Base-by-base conservation (phyloP, 1,284 basidiomycete genomes). In the Cutaneotrichosporon dermatis region DNA sequence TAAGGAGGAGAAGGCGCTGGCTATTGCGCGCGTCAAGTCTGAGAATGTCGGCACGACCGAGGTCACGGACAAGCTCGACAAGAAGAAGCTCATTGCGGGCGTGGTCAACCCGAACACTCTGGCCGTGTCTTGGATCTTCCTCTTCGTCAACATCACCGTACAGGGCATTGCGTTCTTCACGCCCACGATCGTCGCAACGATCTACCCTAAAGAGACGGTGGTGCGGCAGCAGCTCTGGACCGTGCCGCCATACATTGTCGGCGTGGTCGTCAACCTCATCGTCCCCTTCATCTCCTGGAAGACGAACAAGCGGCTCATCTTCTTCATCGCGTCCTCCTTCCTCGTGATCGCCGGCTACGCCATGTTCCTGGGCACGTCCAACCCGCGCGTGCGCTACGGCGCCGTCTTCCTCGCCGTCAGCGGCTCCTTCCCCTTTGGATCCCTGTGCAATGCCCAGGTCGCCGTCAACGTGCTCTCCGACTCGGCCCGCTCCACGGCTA, bases 91-190 rank as follows among this genome's bases (percentile, higher is more conserved):
- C 7, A 25, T 54, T 10, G 45, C 43, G 8, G 62, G 62, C 9
- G 64, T 76, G 45, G 5, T 64, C 37, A 63, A 65, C 48, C 64
- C 66, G 1, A 66, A 65, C 56, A 66, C 66, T 0, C 34, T 75
- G n/a, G 63, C 63, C 33, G 61, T 68, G 37, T 67, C 74, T 2
- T 51, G 70, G 36, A 75, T 75, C 59, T 78, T 77, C 67, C 46
- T 79, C 8, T 66, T 79, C 49, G 72, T 77, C 64, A 80, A 80
- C 67, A 59, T 69, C 33, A 61, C 66, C 0, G 65, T 66, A 6
- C 68, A 68, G 46, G 66, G 65, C 2, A 53, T 72, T 11, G 66
- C 63, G 6, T 67, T 71, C 57, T 72, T 72, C 60, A 67, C 66
- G 9, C 65, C 67, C 7, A 68, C 67, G 5, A 67, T 73, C 35